Evolutionary conservation across 768 basidiomycete genomes (phyloP), one percentile per base, ranked within the genome.

Genomic region (Lactifluus volemus): DNA sequence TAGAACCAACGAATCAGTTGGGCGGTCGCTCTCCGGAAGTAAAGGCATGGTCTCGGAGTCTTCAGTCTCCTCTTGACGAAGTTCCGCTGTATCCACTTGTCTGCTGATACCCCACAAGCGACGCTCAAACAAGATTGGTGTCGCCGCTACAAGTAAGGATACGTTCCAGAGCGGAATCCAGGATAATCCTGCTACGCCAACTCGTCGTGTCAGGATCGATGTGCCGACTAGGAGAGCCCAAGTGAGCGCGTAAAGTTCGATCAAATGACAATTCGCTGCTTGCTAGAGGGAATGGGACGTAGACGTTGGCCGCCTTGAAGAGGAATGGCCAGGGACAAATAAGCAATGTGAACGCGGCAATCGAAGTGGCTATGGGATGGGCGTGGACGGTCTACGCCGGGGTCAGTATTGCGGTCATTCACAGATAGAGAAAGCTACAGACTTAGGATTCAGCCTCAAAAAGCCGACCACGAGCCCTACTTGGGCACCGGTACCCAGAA

Each of bases 361-460:
- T 63, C 12, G 84, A 67, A 14, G 86, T 80, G 14, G 79, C 67
- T 59, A 79, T 78, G 3, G 80, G 79, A 7, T 77, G 77, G 1
- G 85, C 80, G 68, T 90, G 84, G 9, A 83, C 73, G 32, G 84
- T 76, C 89, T 90, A 65, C n/a, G 14, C 17, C 45, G 32, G 3
- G n/a, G 19, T 55, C 60, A 58, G 65, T 38, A 42, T n/a, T 42
- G 34, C 39, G 38, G 25, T 19, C 19, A 53, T n/a, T 21, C 15
- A 11, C 30, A 9, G n/a, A 14, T n/a, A 15, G 42, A 19, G 19
- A 9, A 5, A 30, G 29, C n/a, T 2, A 73, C 84, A 67, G 67
- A 88, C 87, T 81, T 84, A 34, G 84, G 82, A 69, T 88, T 89
- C 45, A 86, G n/a, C 50, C 77, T 72, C 19, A 81, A 66, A 63